phyloP scores from a whole-genome alignment of 257 asterid genomes.

The Petunia axillaris region DNA sequence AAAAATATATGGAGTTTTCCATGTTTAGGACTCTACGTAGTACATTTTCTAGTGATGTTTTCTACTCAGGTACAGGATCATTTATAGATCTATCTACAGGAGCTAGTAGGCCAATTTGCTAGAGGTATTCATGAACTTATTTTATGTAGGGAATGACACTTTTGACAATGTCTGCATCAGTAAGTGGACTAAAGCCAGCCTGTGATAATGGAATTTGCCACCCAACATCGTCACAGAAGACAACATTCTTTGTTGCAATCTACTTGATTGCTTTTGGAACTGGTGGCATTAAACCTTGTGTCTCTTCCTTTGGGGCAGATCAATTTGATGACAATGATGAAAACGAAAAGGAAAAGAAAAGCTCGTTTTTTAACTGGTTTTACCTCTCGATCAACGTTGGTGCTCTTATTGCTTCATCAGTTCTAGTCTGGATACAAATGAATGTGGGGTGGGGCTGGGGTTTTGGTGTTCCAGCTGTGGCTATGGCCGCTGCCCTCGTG shows the following conservation, averaged over 20 bases:
- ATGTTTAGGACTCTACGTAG: too few relatives aligned
- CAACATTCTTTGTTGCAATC: slow-evolving; percentile 48
- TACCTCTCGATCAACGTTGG: slow-evolving; percentile 83
- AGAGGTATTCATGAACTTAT: slow-evolving; percentile 11
- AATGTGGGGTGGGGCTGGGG: slow-evolving; percentile 97
- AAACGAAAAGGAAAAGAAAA: slow-evolving; percentile 63
- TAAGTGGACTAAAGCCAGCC: slow-evolving; percentile 58
- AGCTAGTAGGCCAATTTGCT: not conserved
- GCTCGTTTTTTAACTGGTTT: slow-evolving; percentile 90
- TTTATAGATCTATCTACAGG: not conserved
- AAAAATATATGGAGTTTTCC: too few relatives aligned
- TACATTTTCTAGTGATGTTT: not conserved
- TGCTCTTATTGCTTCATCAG: slow-evolving; percentile 83
- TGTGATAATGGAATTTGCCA: slow-evolving; percentile 50
- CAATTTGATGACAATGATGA: slow-evolving; percentile 83
- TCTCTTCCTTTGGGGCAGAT: slow-evolving; percentile 90
- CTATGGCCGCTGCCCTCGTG: slow-evolving; percentile 75
- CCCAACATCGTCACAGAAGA: slow-evolving; percentile 56
- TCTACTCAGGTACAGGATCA: not conserved
- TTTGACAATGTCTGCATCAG: slow-evolving; percentile 70
- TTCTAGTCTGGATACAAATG: slow-evolving; percentile 83
- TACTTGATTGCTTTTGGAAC: slow-evolving; percentile 87
- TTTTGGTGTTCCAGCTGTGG: slow-evolving; percentile 79
- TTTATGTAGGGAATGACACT: slow-evolving; percentile 74
- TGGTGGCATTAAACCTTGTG: slow-evolving; percentile 96